Percentiles rank a stretch among this genome's conserved stretches.
These are phyloP conservation scores for Pseudocercospora vitis DNA, from an alignment of 2,329 filamentous ascomycete genomes.

Conservation along the genomic window DNA sequence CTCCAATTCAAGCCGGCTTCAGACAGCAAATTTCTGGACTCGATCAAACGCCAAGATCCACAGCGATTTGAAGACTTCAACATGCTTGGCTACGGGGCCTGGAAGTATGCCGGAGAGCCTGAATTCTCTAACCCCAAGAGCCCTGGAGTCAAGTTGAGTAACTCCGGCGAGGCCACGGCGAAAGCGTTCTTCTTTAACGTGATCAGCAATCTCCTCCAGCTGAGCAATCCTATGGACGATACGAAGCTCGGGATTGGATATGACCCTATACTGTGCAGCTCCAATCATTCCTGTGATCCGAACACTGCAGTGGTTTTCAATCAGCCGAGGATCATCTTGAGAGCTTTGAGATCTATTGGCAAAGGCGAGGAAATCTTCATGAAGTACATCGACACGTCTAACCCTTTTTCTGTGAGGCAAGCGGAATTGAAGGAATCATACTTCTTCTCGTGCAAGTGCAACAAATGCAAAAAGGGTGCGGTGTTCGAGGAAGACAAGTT, in stretches of 20 bases:
- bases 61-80: constrained; percentile 51
- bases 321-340: constrained; percentile 51
- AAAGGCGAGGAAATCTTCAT: constrained; percentile 60
- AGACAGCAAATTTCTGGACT: constrained; percentile 47
- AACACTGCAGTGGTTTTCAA: constrained; percentile 61
- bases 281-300: constrained; percentile 64
- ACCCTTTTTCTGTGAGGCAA: constrained; percentile 53
- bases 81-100: constrained; percentile 56
- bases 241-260: constrained; percentile 58
- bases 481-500: constrained; percentile 46
- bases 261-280: constrained; percentile 54
- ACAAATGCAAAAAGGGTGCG: constrained; percentile 48
- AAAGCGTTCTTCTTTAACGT: constrained; percentile 42
- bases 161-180: constrained; percentile 3
- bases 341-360: constrained; percentile 54
- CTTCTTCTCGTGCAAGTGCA: constrained; percentile 60
- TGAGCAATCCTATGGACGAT: constrained; percentile 57
- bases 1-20: constrained; percentile 28
- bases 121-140: constrained; percentile 14
- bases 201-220: constrained; percentile 59
- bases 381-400: constrained; percentile 61
- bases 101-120: constrained; percentile 49
- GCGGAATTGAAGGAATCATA: constrained; percentile 55
- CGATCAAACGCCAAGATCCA: constrained; percentile 45
- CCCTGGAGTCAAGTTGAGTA: not conserved